Evolutionary conservation across 75 land plant species (phyloP).

Genomic region (Azolla pinnata): DNA sequence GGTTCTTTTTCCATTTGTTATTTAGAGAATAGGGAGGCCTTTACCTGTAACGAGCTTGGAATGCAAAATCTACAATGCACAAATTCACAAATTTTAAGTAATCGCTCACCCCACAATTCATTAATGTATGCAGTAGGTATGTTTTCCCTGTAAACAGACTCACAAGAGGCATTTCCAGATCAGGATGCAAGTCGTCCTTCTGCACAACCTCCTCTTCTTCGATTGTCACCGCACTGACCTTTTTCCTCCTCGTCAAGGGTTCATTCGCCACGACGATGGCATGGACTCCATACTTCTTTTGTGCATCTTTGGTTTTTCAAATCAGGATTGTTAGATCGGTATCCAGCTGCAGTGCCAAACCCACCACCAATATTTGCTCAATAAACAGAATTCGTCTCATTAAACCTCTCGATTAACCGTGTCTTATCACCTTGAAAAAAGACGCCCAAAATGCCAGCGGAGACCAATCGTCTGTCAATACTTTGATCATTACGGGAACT

Average conservation of each 20-base stretch:
- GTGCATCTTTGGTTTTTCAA: conserved; percentile 67
- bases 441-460: conserved; percentile 76
- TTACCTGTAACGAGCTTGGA: no score
- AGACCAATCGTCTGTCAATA: conserved; percentile 71
- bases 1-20: no score
- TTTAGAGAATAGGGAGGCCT: no score
- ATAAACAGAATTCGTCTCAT: no score
- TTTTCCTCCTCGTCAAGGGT: conserved; percentile 58
- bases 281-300: conserved; percentile 61
- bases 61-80: no score
- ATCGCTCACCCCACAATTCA: no score
- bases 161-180: conserved; percentile 63
- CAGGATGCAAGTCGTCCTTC: conserved; percentile 23
- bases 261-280: conserved; percentile 87
- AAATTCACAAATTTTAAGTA: no score
- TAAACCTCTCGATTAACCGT: no score
- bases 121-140: no score
- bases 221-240: conserved; percentile 55
- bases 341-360: conserved; percentile 55
- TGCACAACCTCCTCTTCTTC: conserved; percentile 36
- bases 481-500: conserved; percentile 80
- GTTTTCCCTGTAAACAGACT: conserved; percentile 41
- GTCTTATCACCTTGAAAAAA: conserved; percentile 64
- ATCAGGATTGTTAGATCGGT: conserved; percentile 70
- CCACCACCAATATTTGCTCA: no score